phyloP scores from a whole-genome alignment of 371 early-diverging fungal genomes.

The Mucor saturninus region DNA sequence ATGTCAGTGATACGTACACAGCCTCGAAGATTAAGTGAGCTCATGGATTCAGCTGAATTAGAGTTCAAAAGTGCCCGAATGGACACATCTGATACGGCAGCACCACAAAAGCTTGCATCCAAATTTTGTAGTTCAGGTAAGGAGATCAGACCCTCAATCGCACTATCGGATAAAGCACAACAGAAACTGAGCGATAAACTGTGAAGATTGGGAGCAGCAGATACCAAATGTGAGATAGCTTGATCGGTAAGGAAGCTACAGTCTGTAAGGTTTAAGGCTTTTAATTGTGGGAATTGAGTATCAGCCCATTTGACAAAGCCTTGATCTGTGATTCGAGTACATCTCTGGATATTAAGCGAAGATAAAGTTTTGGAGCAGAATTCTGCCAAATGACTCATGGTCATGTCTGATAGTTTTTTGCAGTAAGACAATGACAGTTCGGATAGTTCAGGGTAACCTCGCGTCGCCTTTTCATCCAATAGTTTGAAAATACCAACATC shows the following conservation, averaged over 20 bases:
- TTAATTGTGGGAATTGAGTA: constrained; percentile 44
- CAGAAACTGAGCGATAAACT: constrained; percentile 75
- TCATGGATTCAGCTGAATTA: constrained; percentile 2
- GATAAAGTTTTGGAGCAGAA: constrained; percentile 42
- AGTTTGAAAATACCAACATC: constrained; percentile 62
- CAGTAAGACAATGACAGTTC: constrained; percentile 71
- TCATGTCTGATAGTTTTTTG: constrained; percentile 72
- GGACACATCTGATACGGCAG: constrained; percentile 73
- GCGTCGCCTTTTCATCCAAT: constrained; percentile 30
- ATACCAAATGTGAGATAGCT: constrained; percentile 69
- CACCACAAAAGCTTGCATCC: constrained; percentile 78
- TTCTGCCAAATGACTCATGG: constrained; percentile 54
- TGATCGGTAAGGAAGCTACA: constrained; percentile 81
- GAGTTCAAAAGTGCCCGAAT: constrained; percentile 44
- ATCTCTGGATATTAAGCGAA: constrained; percentile 75
- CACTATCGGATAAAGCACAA: constrained; percentile 76
- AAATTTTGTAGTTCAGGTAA: constrained; percentile 56
- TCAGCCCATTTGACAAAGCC: constrained; percentile 66
- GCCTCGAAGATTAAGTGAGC: constrained; percentile 41
- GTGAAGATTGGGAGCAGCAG: constrained; percentile 73
- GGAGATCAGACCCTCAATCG: constrained; percentile 52
- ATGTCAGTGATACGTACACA: constrained; percentile 71
- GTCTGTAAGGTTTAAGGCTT: constrained; percentile 68
- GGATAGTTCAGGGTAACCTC: constrained; percentile 39
- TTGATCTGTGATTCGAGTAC: constrained; percentile 74